Evolutionary conservation across 73 alveolate species (phyloP), one percentile per base, ranked within the genome.

Genomic region (Effrenium voratum): DNA sequence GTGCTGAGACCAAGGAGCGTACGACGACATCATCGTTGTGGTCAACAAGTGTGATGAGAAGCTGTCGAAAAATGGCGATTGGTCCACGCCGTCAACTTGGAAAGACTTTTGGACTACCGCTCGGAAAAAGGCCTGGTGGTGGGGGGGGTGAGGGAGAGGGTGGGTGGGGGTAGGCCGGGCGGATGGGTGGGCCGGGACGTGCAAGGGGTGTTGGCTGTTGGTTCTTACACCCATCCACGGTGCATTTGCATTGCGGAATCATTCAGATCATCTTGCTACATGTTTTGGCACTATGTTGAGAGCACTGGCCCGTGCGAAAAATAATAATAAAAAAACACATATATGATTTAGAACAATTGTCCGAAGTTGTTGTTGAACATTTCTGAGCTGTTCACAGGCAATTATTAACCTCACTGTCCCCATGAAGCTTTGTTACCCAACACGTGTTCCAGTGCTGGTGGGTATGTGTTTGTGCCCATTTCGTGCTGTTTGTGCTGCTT

Each of bases 11-110:
- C 80, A 50, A 82, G 93, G 93, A 50, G 32, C 38, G 34, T 82
- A 82, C 36, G 40, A 34, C 30, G 93, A 82, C 75, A 82, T 82
- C 93, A 82, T 82, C 24, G 93, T 66, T 16, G 93, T 82, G 30
- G 93, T 82, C 52, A 82, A 82, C 93, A 82, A 82, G 55, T 82
- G 93, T 22, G 93, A 82, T 19, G 93, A 82, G 93, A 82, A 82
- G 93, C 45, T 82, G 93, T 60, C 93, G 15, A 75, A 82, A 36
- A 82, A 46, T 72, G 93, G 93, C 12, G 73, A 82, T 12, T 82
- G 93, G 93, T 82, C 93, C 49, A 50, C 49, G 49, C 55, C 38
- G 22, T 36, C 75, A 4, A 75, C 49, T 38, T 82, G 93, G 93
- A 36, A 47, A 2, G 93, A 50, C 50, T 82, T 82, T 38, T 82